phyloP scores from a whole-genome alignment of 768 basidiomycete genomes.

The Hydnomerulius pinastri region DNA sequence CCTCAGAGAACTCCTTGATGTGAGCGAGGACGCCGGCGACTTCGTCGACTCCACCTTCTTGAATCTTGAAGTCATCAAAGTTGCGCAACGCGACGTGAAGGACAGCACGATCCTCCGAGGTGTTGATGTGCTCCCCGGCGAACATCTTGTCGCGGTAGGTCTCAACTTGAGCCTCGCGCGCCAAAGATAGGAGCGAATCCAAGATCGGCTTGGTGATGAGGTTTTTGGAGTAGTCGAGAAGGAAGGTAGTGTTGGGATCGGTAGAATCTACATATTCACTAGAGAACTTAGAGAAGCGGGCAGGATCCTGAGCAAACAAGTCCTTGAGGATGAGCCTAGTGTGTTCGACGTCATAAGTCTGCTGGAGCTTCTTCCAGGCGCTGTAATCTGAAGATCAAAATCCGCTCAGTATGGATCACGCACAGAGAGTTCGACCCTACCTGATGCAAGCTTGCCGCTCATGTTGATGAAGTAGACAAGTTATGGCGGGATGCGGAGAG shows the following conservation, averaged over 20 bases:
- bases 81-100: slow-evolving; percentile 92
- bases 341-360: slow-evolving; percentile 73
- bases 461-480: slow-evolving; percentile 35
- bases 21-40: slow-evolving; percentile 84
- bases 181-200: slow-evolving; percentile 73
- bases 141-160: slow-evolving; percentile 90
- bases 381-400: slow-evolving; percentile 63
- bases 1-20: slow-evolving; percentile 87
- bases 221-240: slow-evolving; percentile 98
- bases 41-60: slow-evolving; percentile 80
- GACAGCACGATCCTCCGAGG: slow-evolving; percentile 95
- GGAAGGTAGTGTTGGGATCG: slow-evolving; percentile 73
- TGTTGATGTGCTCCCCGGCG: slow-evolving; percentile 95
- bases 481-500: slow-evolving; percentile 2
- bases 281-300: slow-evolving; percentile 86
- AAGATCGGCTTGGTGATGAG: slow-evolving; percentile 87
- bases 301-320: slow-evolving; percentile 86
- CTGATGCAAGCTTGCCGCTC: slow-evolving; percentile 68
- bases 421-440: slow-evolving; percentile 25
- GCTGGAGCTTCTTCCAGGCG: slow-evolving; percentile 90
- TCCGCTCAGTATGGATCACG: neutral
- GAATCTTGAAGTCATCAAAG: slow-evolving; percentile 74
- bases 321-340: slow-evolving; percentile 83
- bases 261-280: slow-evolving; percentile 67
- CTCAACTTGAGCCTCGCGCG: slow-evolving; percentile 86